Evolutionary conservation across 2,329 filamentous ascomycete genomes (phyloP).

Genomic region (Colletotrichum horii): DNA sequence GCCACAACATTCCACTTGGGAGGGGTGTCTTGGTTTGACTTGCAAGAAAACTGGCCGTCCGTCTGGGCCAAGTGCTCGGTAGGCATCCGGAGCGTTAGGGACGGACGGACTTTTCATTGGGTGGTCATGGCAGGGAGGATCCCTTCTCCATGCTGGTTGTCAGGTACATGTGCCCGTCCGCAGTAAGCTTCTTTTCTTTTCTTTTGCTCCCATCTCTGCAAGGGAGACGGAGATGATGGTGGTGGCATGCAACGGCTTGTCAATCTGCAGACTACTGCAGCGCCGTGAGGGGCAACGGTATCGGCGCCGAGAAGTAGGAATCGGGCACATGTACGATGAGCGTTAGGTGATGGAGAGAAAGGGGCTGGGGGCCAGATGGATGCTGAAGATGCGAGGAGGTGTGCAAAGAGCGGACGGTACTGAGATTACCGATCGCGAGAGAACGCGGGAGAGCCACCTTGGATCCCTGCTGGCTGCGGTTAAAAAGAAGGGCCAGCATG

Average conservation of each 20-base stretch:
- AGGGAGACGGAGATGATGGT: background rate
- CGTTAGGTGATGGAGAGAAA: background rate
- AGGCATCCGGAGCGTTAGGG: background rate
- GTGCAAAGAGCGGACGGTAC: background rate
- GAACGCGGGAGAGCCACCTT: background rate
- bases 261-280: conserved; percentile 1
- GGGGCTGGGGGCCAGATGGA: background rate
- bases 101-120: background rate
- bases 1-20: background rate
- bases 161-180: background rate
- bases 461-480: background rate
- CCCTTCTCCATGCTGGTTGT: background rate
- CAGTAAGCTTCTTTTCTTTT: background rate
- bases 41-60: background rate
- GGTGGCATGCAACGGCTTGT: background rate
- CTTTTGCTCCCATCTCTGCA: background rate
- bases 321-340: background rate
- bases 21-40: background rate
- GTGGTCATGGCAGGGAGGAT: background rate
- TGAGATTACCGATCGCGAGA: background rate
- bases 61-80: background rate
- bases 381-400: background rate
- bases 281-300: background rate
- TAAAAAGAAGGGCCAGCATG: background rate
- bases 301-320: background rate